These are phyloP conservation scores for Hygrophorus russula DNA, from an alignment of 768 basidiomycete genomes.

Conservation along the genomic window DNA sequence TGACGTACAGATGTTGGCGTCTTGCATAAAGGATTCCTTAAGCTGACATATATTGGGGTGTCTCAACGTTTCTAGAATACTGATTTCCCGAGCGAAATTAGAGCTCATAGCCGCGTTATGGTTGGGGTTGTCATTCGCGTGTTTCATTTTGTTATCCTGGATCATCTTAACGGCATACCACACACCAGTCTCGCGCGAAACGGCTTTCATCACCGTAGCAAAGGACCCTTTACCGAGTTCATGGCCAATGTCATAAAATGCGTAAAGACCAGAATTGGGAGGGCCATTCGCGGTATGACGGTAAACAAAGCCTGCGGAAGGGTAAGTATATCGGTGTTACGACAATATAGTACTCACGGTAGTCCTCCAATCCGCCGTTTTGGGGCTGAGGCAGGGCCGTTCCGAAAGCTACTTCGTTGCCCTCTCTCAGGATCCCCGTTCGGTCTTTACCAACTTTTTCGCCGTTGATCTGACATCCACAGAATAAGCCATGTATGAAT, in stretches of 20 bases:
- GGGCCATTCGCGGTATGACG: conserved; percentile 46
- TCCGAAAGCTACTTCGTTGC: conserved; percentile 85
- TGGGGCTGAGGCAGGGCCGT: conserved; percentile 33
- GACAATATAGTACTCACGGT: conserved; percentile 37
- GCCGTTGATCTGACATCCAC: conserved; percentile 47
- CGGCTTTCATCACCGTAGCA: conserved; percentile 79
- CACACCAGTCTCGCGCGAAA: conserved; percentile 57
- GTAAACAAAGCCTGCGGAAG: conserved; percentile 53
- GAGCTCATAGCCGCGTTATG: conserved; percentile 14
- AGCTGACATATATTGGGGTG: conserved; percentile 80
- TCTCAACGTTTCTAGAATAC: conserved; percentile 62
- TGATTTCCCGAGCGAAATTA: conserved; percentile 58
- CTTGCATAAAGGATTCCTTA: conserved; percentile 65
- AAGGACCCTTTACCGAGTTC: conserved; percentile 89
- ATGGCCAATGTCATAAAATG: conserved; percentile 50
- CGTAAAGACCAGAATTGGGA: conserved; percentile 44
- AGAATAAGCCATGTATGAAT: neutral
- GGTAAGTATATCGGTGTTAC: neutral
- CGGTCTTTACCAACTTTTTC: conserved; percentile 47
- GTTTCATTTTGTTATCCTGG: conserved; percentile 32
- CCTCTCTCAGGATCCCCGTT: conserved; percentile 52
- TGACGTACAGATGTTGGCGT: conserved; percentile 44
- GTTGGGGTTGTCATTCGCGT: conserved; percentile 13
- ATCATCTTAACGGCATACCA: conserved; percentile 90
- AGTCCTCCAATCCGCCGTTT: conserved; percentile 50